Conservation (phyloP, 1,284 basidiomycete genomes). For the Uromyces viciae-fabae region DNA sequence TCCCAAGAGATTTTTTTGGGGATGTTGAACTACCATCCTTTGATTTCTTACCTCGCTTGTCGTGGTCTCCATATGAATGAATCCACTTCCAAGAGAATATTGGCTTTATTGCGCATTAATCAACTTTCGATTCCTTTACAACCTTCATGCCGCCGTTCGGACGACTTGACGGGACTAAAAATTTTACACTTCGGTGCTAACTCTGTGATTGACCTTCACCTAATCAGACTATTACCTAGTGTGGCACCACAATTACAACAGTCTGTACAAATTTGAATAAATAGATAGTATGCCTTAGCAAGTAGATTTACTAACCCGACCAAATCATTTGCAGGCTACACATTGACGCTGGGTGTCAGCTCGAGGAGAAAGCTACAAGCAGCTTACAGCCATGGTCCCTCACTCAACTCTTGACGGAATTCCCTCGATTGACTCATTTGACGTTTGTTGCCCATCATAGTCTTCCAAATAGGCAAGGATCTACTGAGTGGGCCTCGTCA, state of each 20-base stretch:
- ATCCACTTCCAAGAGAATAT: not conserved
- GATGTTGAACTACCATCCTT: conserved; percentile 38
- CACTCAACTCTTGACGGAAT: not conserved
- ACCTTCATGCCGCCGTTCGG: not conserved
- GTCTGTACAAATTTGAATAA: not conserved
- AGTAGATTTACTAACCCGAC: not conserved
- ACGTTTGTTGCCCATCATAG: conserved; percentile 34
- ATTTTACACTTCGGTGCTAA: conserved; percentile 29
- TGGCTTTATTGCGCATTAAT: conserved; percentile 23
- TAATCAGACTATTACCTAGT: conserved; percentile 22
- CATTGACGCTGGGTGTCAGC: conserved; percentile 32
- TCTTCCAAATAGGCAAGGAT: conserved; percentile 16
- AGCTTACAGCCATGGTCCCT: conserved; percentile 14
- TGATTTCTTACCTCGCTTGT: conserved; percentile 28
- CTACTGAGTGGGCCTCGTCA: conserved; percentile 2
- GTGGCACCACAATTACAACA: conserved; percentile 27
- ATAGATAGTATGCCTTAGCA: not conserved
- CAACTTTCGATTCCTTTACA: conserved; percentile 4
- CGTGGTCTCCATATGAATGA: conserved; percentile 20
- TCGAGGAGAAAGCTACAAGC: conserved; percentile 18
- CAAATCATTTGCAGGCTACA: conserved; percentile 26
- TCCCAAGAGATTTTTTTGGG: conserved; percentile 35
- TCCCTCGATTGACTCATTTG: conserved; percentile 26
- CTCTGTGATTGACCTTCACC: conserved; percentile 29
- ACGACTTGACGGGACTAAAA: conserved; percentile 11